Percentiles rank a stretch among this genome's conserved stretches.
Conservation (phyloP, 495 filamentous ascomycete species). For the Xylaria venustula region DNA sequence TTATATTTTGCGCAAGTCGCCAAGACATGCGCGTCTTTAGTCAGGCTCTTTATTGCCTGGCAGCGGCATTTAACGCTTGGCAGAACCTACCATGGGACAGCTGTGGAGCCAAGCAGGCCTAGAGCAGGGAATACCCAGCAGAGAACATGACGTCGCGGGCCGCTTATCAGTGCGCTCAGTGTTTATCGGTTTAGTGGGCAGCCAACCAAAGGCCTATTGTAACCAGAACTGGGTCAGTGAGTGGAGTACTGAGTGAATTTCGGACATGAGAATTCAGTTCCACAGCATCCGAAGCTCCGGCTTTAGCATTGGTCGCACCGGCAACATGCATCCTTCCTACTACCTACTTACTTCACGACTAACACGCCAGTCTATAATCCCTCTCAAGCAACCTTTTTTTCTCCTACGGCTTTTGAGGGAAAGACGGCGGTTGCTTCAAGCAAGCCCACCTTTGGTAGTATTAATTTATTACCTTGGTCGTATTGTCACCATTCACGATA, state of each 20-base stretch:
- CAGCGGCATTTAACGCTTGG: no score
- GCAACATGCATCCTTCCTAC: background rate
- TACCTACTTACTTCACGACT: background rate
- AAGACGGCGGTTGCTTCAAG: background rate
- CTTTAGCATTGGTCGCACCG: background rate
- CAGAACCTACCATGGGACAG: no score
- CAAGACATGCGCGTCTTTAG: no score
- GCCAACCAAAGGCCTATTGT: background rate
- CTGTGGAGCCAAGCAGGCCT: no score
- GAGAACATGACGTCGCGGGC: background rate
- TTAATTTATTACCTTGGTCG: no score
- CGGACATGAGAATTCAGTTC: background rate
- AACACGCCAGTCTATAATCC: background rate
- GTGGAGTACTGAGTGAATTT: constrained; percentile 10
- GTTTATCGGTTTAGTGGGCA: background rate
- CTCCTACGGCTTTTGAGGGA: background rate
- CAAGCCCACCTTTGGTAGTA: background rate
- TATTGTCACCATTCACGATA: no score
- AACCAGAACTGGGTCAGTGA: background rate
- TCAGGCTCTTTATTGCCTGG: no score
- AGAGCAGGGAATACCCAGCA: no score
- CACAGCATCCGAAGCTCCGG: constrained; percentile 6
- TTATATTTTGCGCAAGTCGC: no score
- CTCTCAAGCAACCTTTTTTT: background rate
- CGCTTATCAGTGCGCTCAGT: background rate